Evolutionary conservation across 1,284 basidiomycete species (phyloP).

Genomic region (Mycocalia duriaeana): DNA sequence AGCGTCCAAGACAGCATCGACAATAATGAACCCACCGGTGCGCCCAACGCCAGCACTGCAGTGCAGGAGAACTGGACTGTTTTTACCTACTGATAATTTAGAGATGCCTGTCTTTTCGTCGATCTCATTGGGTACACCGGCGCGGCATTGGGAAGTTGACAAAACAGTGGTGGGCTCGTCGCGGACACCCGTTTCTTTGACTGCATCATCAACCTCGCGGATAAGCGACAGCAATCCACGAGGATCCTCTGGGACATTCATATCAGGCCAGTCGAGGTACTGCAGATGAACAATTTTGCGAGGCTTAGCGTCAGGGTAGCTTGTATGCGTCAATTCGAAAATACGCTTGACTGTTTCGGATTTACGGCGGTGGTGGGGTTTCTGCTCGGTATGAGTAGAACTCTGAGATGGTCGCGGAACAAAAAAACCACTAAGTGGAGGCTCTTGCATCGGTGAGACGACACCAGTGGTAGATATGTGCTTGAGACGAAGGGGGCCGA

Average conservation of each 20-base stretch:
- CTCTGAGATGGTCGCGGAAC: slow-evolving; percentile 9
- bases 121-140: slow-evolving; percentile 13
- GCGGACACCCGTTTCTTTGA: slow-evolving; percentile 31
- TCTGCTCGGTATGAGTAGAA: not conserved
- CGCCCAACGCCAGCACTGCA: slow-evolving; percentile 91
- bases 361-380: slow-evolving; percentile 14
- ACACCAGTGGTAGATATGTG: slow-evolving; percentile 58
- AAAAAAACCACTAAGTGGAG: slow-evolving; percentile 20
- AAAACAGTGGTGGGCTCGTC: no score
- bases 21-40: slow-evolving; percentile 87
- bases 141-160: not conserved
- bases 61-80: slow-evolving; percentile 62
- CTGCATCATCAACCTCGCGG: slow-evolving; percentile 52
- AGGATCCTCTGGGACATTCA: slow-evolving; percentile 86
- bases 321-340: slow-evolving; percentile 63
- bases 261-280: slow-evolving; percentile 90
- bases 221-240: slow-evolving; percentile 71
- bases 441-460: slow-evolving; percentile 18
- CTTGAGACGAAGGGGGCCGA: slow-evolving; percentile 66
- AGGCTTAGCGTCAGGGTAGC: slow-evolving; percentile 52
- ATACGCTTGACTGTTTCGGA: slow-evolving; percentile 54
- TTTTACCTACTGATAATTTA: slow-evolving; percentile 37
- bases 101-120: slow-evolving; percentile 50
- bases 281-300: slow-evolving; percentile 77
- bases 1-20: slow-evolving; percentile 82